phyloP scores from a whole-genome alignment of 106 monocot genomes.

The Dioscorea zingiberensis region DNA sequence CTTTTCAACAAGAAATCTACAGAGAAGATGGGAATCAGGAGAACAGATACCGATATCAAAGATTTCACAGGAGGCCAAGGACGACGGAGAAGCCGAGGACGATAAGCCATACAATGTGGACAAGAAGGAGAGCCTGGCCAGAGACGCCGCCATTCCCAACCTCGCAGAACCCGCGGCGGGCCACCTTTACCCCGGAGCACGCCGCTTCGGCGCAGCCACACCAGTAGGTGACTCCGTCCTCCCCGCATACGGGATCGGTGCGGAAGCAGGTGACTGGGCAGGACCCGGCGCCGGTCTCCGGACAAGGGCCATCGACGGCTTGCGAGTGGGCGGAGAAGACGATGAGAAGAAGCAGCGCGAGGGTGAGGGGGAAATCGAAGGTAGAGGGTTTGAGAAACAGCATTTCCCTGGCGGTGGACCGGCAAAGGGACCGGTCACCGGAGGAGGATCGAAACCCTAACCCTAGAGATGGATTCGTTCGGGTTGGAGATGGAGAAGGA shows the following conservation, averaged over 20 bases:
- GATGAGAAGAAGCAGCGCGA: neutral
- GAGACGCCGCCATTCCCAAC: constrained; percentile 43
- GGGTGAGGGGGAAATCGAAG: neutral
- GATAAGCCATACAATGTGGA: constrained; percentile 92
- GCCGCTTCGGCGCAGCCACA: constrained; percentile 76
- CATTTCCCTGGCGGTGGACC: neutral
- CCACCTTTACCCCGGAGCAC: constrained; percentile 56
- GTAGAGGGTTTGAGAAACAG: neutral
- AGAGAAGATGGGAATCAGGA: too few relatives aligned
- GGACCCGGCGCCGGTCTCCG: neutral
- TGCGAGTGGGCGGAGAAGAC: neutral
- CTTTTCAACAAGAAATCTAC: too few relatives aligned
- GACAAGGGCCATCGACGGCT: constrained; percentile 11
- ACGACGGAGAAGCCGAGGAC: constrained; percentile 78
- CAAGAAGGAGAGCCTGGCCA: constrained; percentile 78
- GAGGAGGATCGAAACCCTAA: neutral
- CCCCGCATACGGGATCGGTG: constrained; percentile 69
- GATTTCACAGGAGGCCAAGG: constrained; percentile 56
- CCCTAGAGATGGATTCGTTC: neutral
- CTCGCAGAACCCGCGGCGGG: constrained; percentile 58
- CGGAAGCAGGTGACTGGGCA: constrained; percentile 65
- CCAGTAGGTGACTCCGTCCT: constrained; percentile 65
- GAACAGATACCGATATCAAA: too few relatives aligned
- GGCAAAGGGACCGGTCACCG: constrained; percentile 4
- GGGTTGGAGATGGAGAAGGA: too few relatives aligned